Evolutionary conservation across 805 yeast genomes (phyloP).

Genomic region (Grigorovia yakushimaensis): DNA sequence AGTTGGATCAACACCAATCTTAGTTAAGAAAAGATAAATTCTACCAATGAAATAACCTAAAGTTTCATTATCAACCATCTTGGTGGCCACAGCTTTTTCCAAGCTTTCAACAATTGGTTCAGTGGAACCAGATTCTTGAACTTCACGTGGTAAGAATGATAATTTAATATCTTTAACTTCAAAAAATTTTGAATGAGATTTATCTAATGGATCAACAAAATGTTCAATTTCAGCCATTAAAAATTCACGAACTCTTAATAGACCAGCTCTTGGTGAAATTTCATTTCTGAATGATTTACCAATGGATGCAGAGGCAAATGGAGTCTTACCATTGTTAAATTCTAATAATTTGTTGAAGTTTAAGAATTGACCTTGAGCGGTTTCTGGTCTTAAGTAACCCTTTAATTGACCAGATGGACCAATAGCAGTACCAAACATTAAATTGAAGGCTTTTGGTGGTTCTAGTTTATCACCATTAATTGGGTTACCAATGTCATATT

Average conservation of each 20-base stretch:
- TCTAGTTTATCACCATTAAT: slow-evolving; percentile 78
- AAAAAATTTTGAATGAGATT: slow-evolving; percentile 69
- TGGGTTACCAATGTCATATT: slow-evolving; percentile 83
- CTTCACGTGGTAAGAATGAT: slow-evolving; percentile 73
- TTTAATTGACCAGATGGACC: slow-evolving; percentile 96
- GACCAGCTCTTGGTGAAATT: slow-evolving; percentile 96
- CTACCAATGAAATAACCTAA: slow-evolving; percentile 95
- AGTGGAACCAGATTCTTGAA: slow-evolving; percentile 81
- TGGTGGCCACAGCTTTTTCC: slow-evolving; percentile 83
- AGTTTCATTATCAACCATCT: slow-evolving; percentile 93
- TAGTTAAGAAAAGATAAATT: slow-evolving; percentile 72
- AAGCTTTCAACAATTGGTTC: slow-evolving; percentile 53
- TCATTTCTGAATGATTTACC: slow-evolving; percentile 99
- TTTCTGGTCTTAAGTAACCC: slow-evolving; percentile 96
- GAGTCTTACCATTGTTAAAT: slow-evolving; percentile 92
- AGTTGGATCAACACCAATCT: slow-evolving; percentile 80
- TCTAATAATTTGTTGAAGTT: slow-evolving; percentile 91
- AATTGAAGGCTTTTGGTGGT: slow-evolving; percentile 89
- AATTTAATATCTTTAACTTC: slow-evolving; percentile 67
- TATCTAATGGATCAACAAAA: slow-evolving; percentile 87
- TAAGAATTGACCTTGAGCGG: slow-evolving; percentile 98
- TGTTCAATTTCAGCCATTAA: slow-evolving; percentile 99
- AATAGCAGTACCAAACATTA: slow-evolving; percentile 98
- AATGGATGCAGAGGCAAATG: slow-evolving; percentile 98
- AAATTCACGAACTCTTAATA: slow-evolving; percentile 95